Evolutionary conservation across 1,284 basidiomycete species (phyloP).

Genomic region (Psilocybe mexicana): DNA sequence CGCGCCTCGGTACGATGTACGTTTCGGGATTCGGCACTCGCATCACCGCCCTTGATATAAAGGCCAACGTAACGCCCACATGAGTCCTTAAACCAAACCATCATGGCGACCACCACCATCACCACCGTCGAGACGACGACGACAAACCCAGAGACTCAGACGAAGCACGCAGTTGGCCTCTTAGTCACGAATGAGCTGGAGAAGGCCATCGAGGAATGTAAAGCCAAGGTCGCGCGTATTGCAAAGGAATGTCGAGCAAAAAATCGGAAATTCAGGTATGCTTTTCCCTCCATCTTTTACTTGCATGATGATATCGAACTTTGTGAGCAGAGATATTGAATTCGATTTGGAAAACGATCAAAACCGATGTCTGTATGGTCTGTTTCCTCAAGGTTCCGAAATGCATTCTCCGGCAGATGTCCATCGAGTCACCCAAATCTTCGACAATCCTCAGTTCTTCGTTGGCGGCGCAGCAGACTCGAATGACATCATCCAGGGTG

Average conservation of each 20-base stretch:
- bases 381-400: constrained; percentile 25
- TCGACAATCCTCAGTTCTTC: constrained; percentile 49
- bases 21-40: not conserved
- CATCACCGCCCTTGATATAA: constrained; percentile 1
- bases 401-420: constrained; percentile 42
- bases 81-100: not conserved
- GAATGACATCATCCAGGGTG: constrained; percentile 49
- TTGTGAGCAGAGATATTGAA: constrained; percentile 44
- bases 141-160: constrained; percentile 12
- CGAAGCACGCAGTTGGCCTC: constrained; percentile 31
- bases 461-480: constrained; percentile 38
- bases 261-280: constrained; percentile 44
- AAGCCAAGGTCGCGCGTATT: constrained; percentile 39
- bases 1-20: not conserved
- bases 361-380: constrained; percentile 43
- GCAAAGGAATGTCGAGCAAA: constrained; percentile 40
- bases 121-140: constrained; percentile 15
- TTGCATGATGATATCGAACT: not conserved
- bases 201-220: constrained; percentile 44
- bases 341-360: constrained; percentile 51
- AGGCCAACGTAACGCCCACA: not conserved
- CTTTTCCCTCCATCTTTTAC: not conserved
- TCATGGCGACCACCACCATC: constrained; percentile 8
- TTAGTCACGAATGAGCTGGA: constrained; percentile 47
- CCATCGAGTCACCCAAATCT: constrained; percentile 48